Conservation (phyloP, 306 rosid genomes). For the Abrus pulchellus region DNA sequence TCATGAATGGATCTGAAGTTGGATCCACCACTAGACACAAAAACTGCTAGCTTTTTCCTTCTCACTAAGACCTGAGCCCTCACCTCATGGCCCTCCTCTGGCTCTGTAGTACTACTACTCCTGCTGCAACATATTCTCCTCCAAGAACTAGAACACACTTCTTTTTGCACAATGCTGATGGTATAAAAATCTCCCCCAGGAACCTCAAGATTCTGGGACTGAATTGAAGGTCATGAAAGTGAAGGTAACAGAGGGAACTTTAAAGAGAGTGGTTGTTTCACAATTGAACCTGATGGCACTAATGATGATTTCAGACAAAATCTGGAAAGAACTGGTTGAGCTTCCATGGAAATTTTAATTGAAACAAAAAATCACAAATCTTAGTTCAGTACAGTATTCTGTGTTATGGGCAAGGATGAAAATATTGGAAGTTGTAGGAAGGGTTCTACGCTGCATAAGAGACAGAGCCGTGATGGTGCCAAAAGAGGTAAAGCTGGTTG, state of each 20-base stretch:
- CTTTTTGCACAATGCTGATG: conserved; percentile 25
- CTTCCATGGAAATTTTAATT: conserved; percentile 36
- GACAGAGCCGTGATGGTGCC: too few relatives aligned
- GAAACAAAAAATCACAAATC: too few relatives aligned
- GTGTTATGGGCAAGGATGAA: too few relatives aligned
- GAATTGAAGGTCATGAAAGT: conserved; percentile 47
- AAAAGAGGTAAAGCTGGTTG: too few relatives aligned
- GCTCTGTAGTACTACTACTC: conserved; percentile 27
- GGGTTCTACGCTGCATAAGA: too few relatives aligned
- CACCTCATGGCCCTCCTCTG: conserved; percentile 20
- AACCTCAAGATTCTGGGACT: conserved; percentile 46
- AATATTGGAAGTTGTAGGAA: too few relatives aligned
- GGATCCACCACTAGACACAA: conserved; percentile 91
- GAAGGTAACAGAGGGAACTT: conserved; percentile 18
- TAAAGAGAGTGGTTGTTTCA: conserved; percentile 44
- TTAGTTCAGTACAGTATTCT: too few relatives aligned
- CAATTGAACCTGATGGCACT: conserved; percentile 37
- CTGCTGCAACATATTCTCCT: conserved; percentile 47
- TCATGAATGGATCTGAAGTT: conserved; percentile 80
- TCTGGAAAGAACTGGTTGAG: conserved; percentile 43
- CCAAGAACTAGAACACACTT: conserved; percentile 25
- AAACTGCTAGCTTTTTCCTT: conserved; percentile 73
- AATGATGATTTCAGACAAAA: conserved; percentile 48
- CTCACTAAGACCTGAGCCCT: conserved; percentile 35
- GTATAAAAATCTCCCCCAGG: conserved; percentile 35